A percentile compares a stretch with the other conserved stretches of the same genome.
phyloP scores from a whole-genome alignment of 495 filamentous ascomycete genomes.

The Penicillium arizonense region DNA sequence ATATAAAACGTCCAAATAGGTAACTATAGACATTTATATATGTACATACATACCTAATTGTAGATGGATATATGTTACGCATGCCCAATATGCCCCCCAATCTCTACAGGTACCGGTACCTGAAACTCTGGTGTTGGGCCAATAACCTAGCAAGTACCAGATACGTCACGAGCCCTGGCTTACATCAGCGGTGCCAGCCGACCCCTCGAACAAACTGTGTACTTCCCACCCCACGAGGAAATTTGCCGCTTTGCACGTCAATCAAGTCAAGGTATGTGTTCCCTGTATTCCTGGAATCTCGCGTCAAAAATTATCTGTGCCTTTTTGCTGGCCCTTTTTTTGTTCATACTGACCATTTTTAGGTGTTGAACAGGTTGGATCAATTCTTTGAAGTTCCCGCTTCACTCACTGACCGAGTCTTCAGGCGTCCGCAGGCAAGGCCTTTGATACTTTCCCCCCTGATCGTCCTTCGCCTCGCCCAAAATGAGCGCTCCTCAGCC shows the following conservation, averaged over 20 bases:
- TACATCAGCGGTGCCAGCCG: constrained; percentile 27
- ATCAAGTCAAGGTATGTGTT: constrained; percentile 24
- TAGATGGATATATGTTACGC: no score
- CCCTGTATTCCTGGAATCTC: neutral
- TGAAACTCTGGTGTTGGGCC: neutral
- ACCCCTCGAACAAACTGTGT: constrained; percentile 21
- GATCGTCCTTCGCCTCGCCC: constrained; percentile 45
- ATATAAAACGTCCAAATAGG: no score
- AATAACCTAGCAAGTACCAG: constrained; percentile 1
- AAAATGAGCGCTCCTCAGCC: constrained; percentile 87
- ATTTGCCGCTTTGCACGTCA: constrained; percentile 40
- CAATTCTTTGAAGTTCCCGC: constrained; percentile 19
- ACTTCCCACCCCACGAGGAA: constrained; percentile 41
- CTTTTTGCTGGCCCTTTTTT: neutral
- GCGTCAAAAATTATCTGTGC: neutral
- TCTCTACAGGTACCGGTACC: constrained; percentile 3
- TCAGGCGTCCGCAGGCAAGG: constrained; percentile 28
- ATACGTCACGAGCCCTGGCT: constrained; percentile 19
- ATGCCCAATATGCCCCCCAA: no score
- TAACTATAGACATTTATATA: no score
- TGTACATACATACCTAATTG: no score
- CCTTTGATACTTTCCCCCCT: constrained; percentile 23
- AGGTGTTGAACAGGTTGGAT: constrained; percentile 13
- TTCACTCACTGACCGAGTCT: constrained; percentile 16
- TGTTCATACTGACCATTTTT: constrained; percentile 6